Evolutionary conservation across 2,329 filamentous ascomycete species (phyloP).

Genomic region (Macrophomina tecta): DNA sequence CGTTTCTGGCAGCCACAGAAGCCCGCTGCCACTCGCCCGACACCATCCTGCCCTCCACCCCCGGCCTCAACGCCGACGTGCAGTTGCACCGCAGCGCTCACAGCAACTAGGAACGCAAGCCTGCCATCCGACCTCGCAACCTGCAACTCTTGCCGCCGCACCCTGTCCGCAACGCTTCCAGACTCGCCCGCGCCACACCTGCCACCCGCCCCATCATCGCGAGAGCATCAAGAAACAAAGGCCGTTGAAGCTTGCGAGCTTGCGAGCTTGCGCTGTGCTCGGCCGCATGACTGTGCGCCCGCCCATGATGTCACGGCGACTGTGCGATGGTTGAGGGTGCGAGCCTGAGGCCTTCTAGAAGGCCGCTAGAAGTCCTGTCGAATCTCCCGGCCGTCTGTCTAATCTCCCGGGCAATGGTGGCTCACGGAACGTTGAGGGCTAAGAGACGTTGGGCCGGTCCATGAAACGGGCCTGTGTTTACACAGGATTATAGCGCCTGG

Average conservation of each 20-base stretch:
- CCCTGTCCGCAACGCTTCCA: slow-evolving; percentile 17
- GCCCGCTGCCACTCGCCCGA: slow-evolving; percentile 13
- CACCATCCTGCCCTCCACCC: neutral
- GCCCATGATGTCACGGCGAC: slow-evolving; percentile 8
- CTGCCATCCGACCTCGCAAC: slow-evolving; percentile 17
- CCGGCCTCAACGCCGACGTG: slow-evolving; percentile 4
- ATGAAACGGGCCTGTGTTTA: slow-evolving; percentile 20
- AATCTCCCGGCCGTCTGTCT: neutral
- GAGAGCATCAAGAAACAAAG: neutral
- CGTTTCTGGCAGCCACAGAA: slow-evolving; percentile 9
- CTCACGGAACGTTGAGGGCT: slow-evolving; percentile 10
- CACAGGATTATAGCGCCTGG: neutral
- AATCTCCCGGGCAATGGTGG: slow-evolving; percentile 7
- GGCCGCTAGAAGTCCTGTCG: slow-evolving; percentile 19
- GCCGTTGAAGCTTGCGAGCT: neutral
- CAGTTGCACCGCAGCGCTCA: slow-evolving; percentile 19
- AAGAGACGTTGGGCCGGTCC: slow-evolving; percentile 7
- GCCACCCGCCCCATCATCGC: neutral
- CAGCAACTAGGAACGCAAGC: slow-evolving; percentile 21
- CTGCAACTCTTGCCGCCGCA: slow-evolving; percentile 24
- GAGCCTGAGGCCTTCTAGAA: slow-evolving; percentile 5
- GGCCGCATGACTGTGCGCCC: slow-evolving; percentile 2
- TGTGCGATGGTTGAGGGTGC: neutral
- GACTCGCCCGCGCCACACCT: slow-evolving; percentile 11
- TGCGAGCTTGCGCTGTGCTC: neutral